Base-by-base conservation (phyloP, 2,329 filamentous ascomycete species). In the Trichoderma koningiopsis region DNA sequence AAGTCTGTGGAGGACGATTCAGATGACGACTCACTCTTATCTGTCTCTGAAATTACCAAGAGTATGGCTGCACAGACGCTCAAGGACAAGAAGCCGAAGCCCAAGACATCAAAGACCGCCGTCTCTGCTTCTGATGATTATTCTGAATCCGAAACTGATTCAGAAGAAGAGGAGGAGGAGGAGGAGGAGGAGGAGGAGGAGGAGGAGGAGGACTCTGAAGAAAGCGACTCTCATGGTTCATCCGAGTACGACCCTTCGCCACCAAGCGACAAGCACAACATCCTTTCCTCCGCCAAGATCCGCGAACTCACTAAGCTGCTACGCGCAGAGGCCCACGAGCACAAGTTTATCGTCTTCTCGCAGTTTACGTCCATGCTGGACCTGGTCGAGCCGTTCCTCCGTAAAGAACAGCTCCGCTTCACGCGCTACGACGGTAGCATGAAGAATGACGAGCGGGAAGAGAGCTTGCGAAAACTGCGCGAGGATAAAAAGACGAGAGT, bases 321-420 rank as follows among this genome's bases (percentile, higher is more conserved):
- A 10, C 87, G 89, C 72, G 88, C 88, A 56, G 96, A 99, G 79
- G 89, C 90, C 0, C 83, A 86, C 1, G 85, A 93, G 70, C 93
- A 97, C 85, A 99, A 99, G 78, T 97, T 97, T 77, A 99, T 99
- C 75, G 94, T 99, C 72, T 99, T 99, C 81, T 97, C 94, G 1
- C 93, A 98, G 76, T 99, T 99, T 81, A 99, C 96, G 0, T 96
- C 93, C 0, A 99, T 99, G 96, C 89, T 99, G 57, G 92, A 98
- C 81, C 89, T 98, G 33, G 90, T 99, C 72, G 94, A 98, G 78
- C 96, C 96, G 2, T 97, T 98, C 80, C 85, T 99, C 70, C 85
- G 86, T 57, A 86, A 89, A 60, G 89, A 91, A 16, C 88, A 89
- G 16, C 91, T 97, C 79, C 87, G 86, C 71, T 97, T 91, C 77